A percentile compares a stretch with the other conserved stretches of the same genome.
Conservation (phyloP, 495 filamentous ascomycete species). For the Hypoxylon rickii region DNA sequence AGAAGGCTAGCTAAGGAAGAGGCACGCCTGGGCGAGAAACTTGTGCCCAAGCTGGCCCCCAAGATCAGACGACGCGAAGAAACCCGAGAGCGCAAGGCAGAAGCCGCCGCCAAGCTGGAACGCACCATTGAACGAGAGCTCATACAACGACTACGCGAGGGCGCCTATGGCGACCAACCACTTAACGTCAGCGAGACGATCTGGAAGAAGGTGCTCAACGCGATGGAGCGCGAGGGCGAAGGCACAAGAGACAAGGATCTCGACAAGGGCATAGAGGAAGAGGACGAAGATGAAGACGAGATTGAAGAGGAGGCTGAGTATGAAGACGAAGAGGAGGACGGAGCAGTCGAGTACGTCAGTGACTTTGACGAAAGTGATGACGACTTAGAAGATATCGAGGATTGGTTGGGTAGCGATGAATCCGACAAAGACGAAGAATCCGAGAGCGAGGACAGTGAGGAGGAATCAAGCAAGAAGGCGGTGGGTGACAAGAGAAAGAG, state of each 20-base stretch:
- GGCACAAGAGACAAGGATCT: conserved; percentile 84
- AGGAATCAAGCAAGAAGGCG: conserved; percentile 49
- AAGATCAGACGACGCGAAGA: conserved; percentile 89
- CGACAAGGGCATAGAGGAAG: conserved; percentile 83
- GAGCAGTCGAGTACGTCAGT: conserved; percentile 82
- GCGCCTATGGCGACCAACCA: conserved; percentile 92
- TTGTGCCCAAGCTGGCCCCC: conserved; percentile 89
- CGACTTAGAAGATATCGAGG: conserved; percentile 55
- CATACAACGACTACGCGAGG: conserved; percentile 86
- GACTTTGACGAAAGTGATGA: conserved; percentile 60
- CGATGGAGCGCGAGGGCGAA: conserved; percentile 84
- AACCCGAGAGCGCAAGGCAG: conserved; percentile 89
- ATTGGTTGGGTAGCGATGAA: conserved; percentile 56
- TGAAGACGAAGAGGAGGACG: conserved; percentile 67
- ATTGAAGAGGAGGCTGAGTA: conserved; percentile 71
- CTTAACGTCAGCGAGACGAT: conserved; percentile 91
- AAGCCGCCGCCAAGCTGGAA: conserved; percentile 94
- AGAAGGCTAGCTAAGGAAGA: conserved; percentile 83
- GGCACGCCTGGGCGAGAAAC: conserved; percentile 82
- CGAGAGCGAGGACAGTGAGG: conserved; percentile 55
- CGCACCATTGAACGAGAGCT: conserved; percentile 94
- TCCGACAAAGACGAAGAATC: conserved; percentile 53
- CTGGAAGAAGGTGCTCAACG: conserved; percentile 96
- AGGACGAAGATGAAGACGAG: conserved; percentile 71
- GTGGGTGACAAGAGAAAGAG: conserved; percentile 72